A percentile compares a stretch with the other conserved stretches of the same genome.
phyloP scores from a whole-genome alignment of 1,284 basidiomycete species.

The Boletellus deceptivus region DNA sequence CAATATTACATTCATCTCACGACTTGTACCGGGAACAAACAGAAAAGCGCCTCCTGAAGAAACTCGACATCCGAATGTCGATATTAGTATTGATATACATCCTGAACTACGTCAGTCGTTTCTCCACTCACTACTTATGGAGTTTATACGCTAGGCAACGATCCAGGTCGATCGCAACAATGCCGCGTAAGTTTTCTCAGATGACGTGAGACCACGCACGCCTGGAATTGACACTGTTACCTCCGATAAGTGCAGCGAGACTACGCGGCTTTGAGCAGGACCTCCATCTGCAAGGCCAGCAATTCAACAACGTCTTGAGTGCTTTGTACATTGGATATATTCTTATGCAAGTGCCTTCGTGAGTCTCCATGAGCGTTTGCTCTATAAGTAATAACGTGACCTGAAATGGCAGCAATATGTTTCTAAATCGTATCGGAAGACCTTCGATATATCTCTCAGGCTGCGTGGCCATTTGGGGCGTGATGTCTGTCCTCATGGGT shows the following conservation, averaged over 20 bases:
- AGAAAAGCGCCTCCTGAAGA: conserved; percentile 24
- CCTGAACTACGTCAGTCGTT: conserved; percentile 48
- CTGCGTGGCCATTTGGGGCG: conserved; percentile 75
- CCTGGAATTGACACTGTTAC: conserved; percentile 6
- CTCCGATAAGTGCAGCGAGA: conserved; percentile 24
- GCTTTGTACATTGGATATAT: conserved; percentile 74
- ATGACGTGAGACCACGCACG: background rate
- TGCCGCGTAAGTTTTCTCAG: conserved; percentile 44
- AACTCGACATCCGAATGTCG: conserved; percentile 47
- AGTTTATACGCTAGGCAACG: background rate
- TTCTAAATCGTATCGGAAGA: conserved; percentile 66
- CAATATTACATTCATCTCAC: background rate
- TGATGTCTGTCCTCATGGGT: conserved; percentile 62
- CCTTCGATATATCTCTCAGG: conserved; percentile 74
- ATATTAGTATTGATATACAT: conserved; percentile 57
- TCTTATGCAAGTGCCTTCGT: conserved; percentile 59
- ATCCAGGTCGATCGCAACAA: conserved; percentile 68
- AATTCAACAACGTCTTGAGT: conserved; percentile 70
- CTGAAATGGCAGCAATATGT: conserved; percentile 56
- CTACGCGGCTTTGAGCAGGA: conserved; percentile 31
- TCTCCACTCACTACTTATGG: background rate
- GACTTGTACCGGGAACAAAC: conserved; percentile 4
- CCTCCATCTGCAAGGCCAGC: conserved; percentile 40
- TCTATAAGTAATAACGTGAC: background rate
- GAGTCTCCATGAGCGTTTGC: conserved; percentile 1